A percentile compares a stretch with the other conserved stretches of the same genome.
phyloP scores from a whole-genome alignment of 179 eudicot species.

The Beta lomatogona region DNA sequence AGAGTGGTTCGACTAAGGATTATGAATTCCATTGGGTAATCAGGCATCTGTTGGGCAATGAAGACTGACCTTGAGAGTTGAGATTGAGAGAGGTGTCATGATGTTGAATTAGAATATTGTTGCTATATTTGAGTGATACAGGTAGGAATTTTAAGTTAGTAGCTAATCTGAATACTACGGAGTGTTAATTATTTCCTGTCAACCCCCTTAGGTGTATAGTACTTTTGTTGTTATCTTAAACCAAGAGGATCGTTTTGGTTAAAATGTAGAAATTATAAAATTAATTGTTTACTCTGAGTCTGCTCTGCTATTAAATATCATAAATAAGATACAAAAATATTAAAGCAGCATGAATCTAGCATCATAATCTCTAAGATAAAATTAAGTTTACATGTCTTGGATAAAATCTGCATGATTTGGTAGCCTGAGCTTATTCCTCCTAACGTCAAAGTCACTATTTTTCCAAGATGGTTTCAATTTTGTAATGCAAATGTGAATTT shows the following conservation, averaged over 20 bases:
- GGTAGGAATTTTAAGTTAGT: neutral
- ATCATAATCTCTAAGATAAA: neutral
- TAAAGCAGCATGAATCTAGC: neutral
- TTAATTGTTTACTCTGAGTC: neutral
- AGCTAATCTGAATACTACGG: no score
- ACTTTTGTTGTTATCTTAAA: neutral
- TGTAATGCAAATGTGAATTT: neutral
- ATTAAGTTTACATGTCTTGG: neutral
- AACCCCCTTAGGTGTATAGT: neutral
- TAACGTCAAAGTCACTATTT: neutral
- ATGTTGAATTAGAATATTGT: neutral
- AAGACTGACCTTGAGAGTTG: neutral
- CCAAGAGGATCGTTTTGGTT: neutral
- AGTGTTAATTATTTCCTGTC: neutral
- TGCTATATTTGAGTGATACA: neutral
- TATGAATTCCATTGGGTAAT: neutral
- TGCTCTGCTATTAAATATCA: neutral
- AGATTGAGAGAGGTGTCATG: neutral
- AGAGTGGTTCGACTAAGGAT: neutral
- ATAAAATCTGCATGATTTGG: neutral
- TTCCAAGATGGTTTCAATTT: neutral
- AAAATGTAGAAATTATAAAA: neutral
- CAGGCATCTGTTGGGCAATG: neutral
- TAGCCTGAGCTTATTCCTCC: neutral
- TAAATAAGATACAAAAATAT: neutral